phyloP scores from a whole-genome alignment of 345 rosid species.

The Eucalyptus paniculata region DNA sequence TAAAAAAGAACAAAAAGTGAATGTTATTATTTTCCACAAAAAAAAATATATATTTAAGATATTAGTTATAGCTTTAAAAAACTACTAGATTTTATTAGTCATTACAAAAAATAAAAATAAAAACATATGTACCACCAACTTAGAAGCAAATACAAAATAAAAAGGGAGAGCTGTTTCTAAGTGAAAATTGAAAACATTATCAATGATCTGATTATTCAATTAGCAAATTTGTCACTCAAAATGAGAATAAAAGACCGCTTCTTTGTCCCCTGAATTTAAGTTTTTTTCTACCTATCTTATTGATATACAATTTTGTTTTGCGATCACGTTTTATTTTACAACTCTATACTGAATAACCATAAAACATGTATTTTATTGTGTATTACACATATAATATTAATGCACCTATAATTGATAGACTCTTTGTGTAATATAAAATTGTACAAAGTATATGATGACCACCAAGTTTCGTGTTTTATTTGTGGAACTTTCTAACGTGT shows the following conservation, averaged over 20 bases:
- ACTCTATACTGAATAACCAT: not conserved
- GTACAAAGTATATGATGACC: not conserved
- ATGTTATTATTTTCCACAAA: not conserved
- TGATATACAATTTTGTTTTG: not conserved
- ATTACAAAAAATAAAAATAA: not conserved
- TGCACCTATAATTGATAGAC: not conserved
- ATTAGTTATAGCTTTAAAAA: no score
- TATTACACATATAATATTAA: not conserved
- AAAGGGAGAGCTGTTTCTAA: not conserved
- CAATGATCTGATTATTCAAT: not conserved
- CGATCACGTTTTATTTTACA: not conserved
- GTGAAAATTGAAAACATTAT: not conserved
- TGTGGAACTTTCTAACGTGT: not conserved
- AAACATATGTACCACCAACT: not conserved
- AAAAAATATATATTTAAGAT: no score
- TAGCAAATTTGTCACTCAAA: not conserved
- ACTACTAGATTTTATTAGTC: no score
- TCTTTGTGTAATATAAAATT: not conserved
- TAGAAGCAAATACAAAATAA: no score
- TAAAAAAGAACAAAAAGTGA: not conserved
- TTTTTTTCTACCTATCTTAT: not conserved
- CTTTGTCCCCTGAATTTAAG: not conserved
- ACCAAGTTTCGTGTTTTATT: not conserved
- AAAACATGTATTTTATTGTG: not conserved
- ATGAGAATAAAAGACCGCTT: not conserved